These are phyloP conservation scores for Rhodosporidiobolus odoratus DNA, from an alignment of 768 basidiomycete species.

Conservation along the genomic window DNA sequence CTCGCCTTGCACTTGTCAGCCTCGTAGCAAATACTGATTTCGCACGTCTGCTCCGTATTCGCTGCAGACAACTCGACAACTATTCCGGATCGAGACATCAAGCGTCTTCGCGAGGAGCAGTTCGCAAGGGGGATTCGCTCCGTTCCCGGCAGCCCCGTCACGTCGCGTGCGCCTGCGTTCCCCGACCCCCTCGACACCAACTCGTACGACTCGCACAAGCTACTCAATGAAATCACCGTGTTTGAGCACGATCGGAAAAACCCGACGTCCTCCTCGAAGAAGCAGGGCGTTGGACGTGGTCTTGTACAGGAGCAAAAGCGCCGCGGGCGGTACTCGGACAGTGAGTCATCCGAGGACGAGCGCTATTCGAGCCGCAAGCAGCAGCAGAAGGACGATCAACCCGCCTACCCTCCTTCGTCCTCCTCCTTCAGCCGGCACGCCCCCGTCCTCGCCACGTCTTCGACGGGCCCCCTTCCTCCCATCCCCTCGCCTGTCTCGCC, in stretches of 20 bases:
- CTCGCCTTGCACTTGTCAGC: background rate
- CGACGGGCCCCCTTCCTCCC: background rate
- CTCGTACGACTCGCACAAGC: background rate
- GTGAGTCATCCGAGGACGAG: background rate
- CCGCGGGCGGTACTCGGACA: background rate
- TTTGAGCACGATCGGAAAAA: background rate
- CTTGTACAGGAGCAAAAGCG: too few relatives aligned
- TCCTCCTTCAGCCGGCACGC: too few relatives aligned
- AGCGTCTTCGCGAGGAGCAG: background rate
- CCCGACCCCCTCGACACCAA: background rate
- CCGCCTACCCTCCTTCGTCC: background rate
- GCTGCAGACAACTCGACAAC: conserved; percentile 20
- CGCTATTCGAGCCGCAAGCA: background rate
- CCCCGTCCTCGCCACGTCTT: background rate
- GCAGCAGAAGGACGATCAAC: background rate
- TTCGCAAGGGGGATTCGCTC: background rate
- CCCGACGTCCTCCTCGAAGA: too few relatives aligned
- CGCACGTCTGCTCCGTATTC: background rate
- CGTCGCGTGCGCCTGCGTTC: background rate
- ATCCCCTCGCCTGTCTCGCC: conserved; percentile 11
- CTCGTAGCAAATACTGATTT: background rate
- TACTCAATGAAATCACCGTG: background rate
- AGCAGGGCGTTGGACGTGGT: too few relatives aligned
- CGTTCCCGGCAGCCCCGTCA: conserved; percentile 6
- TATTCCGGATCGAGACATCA: background rate